Evolutionary conservation across 495 filamentous ascomycete species (phyloP).

Genomic region (Aspergillus asperescens): DNA sequence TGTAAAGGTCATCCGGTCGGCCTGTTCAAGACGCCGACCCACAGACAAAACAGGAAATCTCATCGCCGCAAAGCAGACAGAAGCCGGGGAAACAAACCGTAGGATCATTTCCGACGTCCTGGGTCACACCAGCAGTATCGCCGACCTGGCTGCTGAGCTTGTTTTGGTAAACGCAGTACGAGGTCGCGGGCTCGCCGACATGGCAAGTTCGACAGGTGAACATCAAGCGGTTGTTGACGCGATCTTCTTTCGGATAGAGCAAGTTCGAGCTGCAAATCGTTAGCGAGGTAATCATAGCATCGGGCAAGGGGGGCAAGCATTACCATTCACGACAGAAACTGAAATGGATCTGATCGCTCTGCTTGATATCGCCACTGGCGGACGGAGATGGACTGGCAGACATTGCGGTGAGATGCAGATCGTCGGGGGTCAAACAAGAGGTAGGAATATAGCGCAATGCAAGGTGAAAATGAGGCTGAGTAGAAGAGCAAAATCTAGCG

Average conservation of each 20-base stretch:
- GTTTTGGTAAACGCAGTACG: constrained; percentile 88
- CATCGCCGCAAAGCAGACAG: constrained; percentile 50
- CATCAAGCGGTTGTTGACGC: constrained; percentile 55
- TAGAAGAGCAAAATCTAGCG: not conserved
- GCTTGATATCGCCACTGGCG: constrained; percentile 48
- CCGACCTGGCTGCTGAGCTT: constrained; percentile 81
- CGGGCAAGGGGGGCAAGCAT: constrained; percentile 14
- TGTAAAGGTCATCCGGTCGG: constrained; percentile 15
- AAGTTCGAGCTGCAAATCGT: constrained; percentile 72
- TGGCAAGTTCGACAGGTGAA: constrained; percentile 88
- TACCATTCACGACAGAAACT: constrained; percentile 96
- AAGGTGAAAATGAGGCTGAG: not conserved
- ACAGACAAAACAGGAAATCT: constrained; percentile 47
- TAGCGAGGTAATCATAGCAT: constrained; percentile 14
- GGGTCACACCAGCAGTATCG: constrained; percentile 93
- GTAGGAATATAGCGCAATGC: not conserved
- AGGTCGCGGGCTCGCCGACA: constrained; percentile 76
- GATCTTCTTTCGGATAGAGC: constrained; percentile 93
- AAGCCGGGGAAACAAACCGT: constrained; percentile 74
- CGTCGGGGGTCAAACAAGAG: too few species aligned
- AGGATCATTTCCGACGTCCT: constrained; percentile 93
- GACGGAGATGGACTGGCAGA: constrained; percentile 60
- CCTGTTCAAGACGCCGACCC: constrained; percentile 22
- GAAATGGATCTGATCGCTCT: constrained; percentile 81
- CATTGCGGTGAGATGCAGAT: constrained; percentile 31